Percentiles rank a stretch among this genome's conserved stretches.
Conservation (phyloP, 2,329 filamentous ascomycete genomes). For the Scedosporium apiospermum region DNA sequence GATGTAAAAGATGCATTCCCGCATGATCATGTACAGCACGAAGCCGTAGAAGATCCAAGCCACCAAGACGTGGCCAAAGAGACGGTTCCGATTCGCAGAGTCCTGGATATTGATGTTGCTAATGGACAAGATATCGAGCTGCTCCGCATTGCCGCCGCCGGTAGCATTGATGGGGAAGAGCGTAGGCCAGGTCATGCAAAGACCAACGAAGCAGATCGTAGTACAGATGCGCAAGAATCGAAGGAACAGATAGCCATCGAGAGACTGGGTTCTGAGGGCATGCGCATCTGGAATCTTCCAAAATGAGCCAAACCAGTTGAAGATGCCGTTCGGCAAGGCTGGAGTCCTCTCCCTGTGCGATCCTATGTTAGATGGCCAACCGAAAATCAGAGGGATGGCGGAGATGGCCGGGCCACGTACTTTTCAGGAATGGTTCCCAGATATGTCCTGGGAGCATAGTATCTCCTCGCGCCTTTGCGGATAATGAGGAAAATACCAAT, state of each 20-base stretch:
- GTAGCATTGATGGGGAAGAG: conserved; percentile 81
- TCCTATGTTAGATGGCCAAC: neutral
- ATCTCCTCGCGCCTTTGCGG: conserved; percentile 33
- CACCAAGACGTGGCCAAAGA: conserved; percentile 74
- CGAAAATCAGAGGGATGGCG: neutral
- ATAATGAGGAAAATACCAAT: conserved; percentile 34
- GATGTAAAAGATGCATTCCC: conserved; percentile 86
- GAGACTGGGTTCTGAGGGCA: conserved; percentile 72
- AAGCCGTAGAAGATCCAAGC: conserved; percentile 82
- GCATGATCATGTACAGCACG: conserved; percentile 76
- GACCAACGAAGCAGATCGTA: conserved; percentile 73
- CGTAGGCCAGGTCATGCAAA: conserved; percentile 76
- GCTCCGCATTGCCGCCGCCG: conserved; percentile 51
- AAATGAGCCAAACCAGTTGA: conserved; percentile 56
- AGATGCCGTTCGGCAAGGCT: conserved; percentile 41
- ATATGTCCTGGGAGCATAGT: conserved; percentile 41
- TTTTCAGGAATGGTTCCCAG: conserved; percentile 33
- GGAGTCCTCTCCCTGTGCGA: conserved; percentile 44
- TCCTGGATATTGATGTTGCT: conserved; percentile 56
- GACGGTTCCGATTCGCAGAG: conserved; percentile 47
- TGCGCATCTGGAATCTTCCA: conserved; percentile 61
- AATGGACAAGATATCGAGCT: conserved; percentile 74
- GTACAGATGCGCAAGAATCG: conserved; percentile 66
- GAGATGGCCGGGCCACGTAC: conserved; percentile 15
- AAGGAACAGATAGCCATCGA: conserved; percentile 78